phyloP scores from a whole-genome alignment of 2,329 filamentous ascomycete species.

The Aspergillus pseudotamarii region DNA sequence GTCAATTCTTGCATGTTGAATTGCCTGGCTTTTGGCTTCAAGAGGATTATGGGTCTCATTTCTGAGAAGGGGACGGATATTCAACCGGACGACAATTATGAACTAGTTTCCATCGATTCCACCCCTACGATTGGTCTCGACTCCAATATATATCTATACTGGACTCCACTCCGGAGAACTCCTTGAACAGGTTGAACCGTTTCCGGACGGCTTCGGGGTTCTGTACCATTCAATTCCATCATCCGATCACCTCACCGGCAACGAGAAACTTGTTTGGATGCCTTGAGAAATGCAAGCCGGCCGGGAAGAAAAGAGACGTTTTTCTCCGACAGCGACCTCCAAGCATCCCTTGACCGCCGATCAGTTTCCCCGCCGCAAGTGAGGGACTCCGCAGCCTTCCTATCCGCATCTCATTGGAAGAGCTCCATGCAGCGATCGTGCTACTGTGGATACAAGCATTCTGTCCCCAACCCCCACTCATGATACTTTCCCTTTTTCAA shows the following conservation, averaged over 20 bases:
- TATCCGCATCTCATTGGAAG: conserved; percentile 3
- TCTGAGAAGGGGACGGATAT: not conserved
- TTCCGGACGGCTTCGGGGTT: not conserved
- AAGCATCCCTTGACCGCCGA: not conserved
- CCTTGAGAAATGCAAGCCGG: not conserved
- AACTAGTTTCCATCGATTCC: not conserved
- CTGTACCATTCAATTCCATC: not conserved
- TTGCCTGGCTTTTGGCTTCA: not conserved
- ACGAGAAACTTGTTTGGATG: not conserved
- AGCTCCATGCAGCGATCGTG: not conserved
- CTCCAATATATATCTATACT: not conserved
- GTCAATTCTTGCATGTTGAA: not conserved
- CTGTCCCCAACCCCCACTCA: not conserved
- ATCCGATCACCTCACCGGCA: not conserved
- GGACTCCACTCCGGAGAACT: not conserved
- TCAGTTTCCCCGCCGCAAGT: not conserved
- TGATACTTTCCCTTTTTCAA: conserved; percentile 6
- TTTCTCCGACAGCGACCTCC: not conserved
- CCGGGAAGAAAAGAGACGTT: not conserved
- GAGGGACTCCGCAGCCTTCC: not conserved
- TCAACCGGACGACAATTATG: not conserved
- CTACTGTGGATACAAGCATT: conserved; percentile 9
- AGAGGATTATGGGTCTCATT: not conserved
- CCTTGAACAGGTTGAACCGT: not conserved
- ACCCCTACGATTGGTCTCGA: not conserved